phyloP scores from a whole-genome alignment of 345 rosid genomes.

The Eucalyptus decipiens region DNA sequence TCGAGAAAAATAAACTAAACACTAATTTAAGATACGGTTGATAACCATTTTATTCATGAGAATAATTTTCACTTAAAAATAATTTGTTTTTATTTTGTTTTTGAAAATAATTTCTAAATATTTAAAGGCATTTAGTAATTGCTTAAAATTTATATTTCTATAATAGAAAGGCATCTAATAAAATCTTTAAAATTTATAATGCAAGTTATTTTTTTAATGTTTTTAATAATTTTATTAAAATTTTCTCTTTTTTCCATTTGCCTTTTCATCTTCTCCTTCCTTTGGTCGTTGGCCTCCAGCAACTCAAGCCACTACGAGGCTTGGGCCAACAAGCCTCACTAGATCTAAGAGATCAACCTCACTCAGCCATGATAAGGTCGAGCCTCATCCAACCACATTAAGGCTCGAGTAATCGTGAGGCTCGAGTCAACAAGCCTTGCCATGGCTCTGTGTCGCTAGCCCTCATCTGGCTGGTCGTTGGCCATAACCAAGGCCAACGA shows the following conservation, averaged over 20 bases:
- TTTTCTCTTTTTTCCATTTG: too few species aligned
- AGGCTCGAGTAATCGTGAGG: accelerated
- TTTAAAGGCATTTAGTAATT: accelerated
- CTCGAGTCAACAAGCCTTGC: too few species aligned
- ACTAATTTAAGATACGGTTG: accelerated
- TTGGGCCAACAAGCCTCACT: too few species aligned
- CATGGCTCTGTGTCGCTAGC: accelerated
- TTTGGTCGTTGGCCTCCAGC: accelerated
- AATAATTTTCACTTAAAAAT: accelerated
- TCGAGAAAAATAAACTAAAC: background rate
- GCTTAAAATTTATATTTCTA: accelerated
- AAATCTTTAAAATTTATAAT: too few species aligned
- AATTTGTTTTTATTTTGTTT: too few species aligned
- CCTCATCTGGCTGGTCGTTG: accelerated
- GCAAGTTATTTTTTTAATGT: too few species aligned
- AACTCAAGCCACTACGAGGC: too few species aligned
- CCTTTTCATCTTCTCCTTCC: too few species aligned
- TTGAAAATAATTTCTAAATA: accelerated
- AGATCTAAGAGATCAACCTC: too few species aligned
- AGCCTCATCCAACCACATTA: accelerated
- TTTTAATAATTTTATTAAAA: too few species aligned
- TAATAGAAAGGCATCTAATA: accelerated
- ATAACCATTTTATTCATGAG: accelerated
- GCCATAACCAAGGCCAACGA: too few species aligned
- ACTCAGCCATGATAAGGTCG: accelerated